These are phyloP conservation scores for Mimosa pudica DNA, from an alignment of 306 rosid species.

Conservation along the genomic window DNA sequence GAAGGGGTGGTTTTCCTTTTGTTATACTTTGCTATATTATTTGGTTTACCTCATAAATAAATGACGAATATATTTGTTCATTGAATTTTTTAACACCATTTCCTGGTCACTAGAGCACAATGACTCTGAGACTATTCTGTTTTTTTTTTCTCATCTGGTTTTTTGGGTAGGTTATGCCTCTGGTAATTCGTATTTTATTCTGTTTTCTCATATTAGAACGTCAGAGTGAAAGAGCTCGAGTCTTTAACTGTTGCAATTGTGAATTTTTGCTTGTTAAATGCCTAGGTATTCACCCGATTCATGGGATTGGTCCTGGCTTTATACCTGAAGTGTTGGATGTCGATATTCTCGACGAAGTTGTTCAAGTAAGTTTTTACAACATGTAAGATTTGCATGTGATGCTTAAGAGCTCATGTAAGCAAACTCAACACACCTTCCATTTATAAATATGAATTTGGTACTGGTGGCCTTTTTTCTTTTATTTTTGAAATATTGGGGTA, in stretches of 20 bases:
- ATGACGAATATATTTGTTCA: conserved; percentile 5
- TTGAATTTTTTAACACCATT: conserved; percentile 19
- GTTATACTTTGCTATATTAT: background rate
- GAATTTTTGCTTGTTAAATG: conserved; percentile 30
- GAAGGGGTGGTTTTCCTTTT: background rate
- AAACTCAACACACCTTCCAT: background rate
- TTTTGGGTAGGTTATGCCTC: conserved; percentile 1
- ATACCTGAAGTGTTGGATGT: conserved; percentile 77
- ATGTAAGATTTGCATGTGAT: conserved; percentile 22
- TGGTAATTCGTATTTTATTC: background rate
- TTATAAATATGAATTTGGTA: background rate
- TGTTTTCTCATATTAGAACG: conserved; percentile 6
- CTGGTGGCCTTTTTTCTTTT: background rate
- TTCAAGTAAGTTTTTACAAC: conserved; percentile 56
- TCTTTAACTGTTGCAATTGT: conserved; percentile 23
- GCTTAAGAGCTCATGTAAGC: conserved; percentile 18
- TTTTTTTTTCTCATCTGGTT: conserved; percentile 13
- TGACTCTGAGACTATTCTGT: conserved; percentile 14
- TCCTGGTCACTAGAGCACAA: conserved; percentile 31
- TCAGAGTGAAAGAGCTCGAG: conserved; percentile 3
- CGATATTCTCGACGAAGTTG: conserved; percentile 61
- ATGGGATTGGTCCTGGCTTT: conserved; percentile 93
- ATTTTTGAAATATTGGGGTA: conserved; percentile 22
- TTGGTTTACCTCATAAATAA: background rate
- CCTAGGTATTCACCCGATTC: conserved; percentile 85